Evolutionary conservation across 352 stramenopile genomes (phyloP).

Genomic region (Phytophthora agathidicida): DNA sequence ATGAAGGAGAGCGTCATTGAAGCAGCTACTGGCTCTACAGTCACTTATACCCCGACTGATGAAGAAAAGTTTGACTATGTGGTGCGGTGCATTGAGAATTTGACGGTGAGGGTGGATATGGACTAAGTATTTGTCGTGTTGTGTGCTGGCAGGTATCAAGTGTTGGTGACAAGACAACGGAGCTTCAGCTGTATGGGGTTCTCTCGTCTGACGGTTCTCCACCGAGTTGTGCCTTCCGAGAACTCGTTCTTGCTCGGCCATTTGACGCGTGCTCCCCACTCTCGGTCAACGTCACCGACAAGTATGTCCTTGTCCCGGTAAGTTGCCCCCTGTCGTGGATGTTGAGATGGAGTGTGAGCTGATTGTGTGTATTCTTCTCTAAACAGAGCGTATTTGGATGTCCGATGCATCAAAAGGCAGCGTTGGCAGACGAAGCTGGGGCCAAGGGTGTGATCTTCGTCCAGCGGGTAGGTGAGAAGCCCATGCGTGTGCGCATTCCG

Average conservation of each 20-base stretch:
- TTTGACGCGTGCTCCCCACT: constrained; percentile 62
- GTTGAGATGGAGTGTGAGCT: not conserved
- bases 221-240: constrained; percentile 59
- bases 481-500: constrained; percentile 53
- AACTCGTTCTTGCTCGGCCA: constrained; percentile 58
- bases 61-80: constrained; percentile 55
- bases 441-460: constrained; percentile 70
- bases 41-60: constrained; percentile 12
- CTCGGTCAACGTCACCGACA: constrained; percentile 46
- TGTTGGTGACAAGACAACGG: constrained; percentile 43
- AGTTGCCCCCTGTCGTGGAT: not conserved
- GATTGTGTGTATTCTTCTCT: constrained; percentile 4
- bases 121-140: not conserved
- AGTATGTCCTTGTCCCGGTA: constrained; percentile 71
- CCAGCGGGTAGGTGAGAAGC: constrained; percentile 59
- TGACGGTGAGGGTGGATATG: not conserved
- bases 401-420: constrained; percentile 70
- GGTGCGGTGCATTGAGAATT: constrained; percentile 26
- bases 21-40: constrained; percentile 11
- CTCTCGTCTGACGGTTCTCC: constrained; percentile 58
- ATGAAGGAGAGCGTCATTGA: constrained; percentile 29
- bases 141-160: constrained; percentile 44
- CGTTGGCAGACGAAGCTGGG: constrained; percentile 58
- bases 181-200: constrained; percentile 61
- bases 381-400: constrained; percentile 51